Conservation (phyloP, 2,329 filamentous ascomycete species). For the Zasmidium angulare region DNA sequence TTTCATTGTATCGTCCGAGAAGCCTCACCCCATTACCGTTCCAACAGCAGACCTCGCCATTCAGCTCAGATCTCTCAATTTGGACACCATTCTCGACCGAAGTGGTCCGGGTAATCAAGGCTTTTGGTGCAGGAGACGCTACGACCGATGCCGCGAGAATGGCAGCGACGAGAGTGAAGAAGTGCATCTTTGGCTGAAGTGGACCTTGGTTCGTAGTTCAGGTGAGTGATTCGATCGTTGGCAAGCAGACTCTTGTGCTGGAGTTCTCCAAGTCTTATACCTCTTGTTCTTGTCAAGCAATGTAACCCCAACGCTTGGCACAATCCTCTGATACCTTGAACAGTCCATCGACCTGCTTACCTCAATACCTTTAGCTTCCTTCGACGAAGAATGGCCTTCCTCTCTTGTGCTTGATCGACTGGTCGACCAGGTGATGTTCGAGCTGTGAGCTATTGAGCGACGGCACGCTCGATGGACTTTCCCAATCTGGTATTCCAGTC, state of each 20-base stretch:
- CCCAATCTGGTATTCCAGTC: too few species aligned
- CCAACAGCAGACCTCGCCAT: not conserved
- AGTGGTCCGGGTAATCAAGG: not conserved
- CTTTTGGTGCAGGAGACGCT: not conserved
- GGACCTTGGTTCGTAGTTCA: not conserved
- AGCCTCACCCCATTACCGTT: not conserved
- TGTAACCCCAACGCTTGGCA: not conserved
- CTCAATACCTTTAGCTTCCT: not conserved
- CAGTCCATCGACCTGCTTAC: too few species aligned
- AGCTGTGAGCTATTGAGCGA: not conserved
- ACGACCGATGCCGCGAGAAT: not conserved
- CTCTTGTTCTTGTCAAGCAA: not conserved
- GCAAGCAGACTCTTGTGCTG: too few species aligned
- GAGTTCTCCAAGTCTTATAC: too few species aligned
- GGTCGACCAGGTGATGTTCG: not conserved
- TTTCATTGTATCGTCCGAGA: too few species aligned
- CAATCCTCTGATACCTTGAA: too few species aligned
- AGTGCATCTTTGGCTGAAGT: not conserved
- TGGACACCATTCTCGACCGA: not conserved
- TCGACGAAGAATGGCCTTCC: too few species aligned
- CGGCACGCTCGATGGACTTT: not conserved
- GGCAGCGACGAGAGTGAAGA: not conserved
- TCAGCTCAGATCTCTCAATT: not conserved
- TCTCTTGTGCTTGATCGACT: not conserved
- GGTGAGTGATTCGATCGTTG: too few species aligned